Conservation (phyloP, 1,284 basidiomycete genomes). For the Moniliella sp. region DNA sequence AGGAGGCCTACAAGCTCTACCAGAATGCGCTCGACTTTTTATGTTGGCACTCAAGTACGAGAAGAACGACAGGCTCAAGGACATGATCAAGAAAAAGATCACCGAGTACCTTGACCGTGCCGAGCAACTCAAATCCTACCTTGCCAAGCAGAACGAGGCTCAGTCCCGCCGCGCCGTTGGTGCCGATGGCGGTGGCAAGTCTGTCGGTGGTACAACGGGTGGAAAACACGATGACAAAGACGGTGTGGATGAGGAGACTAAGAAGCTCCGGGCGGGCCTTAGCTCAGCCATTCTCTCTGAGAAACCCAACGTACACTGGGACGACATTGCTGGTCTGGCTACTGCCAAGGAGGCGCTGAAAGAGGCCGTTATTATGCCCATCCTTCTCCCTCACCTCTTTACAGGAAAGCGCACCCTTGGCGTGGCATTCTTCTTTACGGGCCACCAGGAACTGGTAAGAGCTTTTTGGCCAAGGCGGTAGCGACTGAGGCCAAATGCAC, state of each 20-base stretch:
- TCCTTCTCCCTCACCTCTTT: conserved; percentile 95
- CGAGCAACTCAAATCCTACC: conserved; percentile 60
- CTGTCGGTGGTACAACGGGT: conserved; percentile 43
- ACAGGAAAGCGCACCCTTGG: conserved; percentile 97
- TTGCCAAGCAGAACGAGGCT: conserved; percentile 49
- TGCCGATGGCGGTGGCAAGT: conserved; percentile 45
- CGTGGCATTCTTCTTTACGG: conserved; percentile 88
- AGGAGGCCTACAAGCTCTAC: conserved; percentile 66
- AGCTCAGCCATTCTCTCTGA: conserved; percentile 73
- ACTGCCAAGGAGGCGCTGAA: conserved; percentile 86
- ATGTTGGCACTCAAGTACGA: conserved; percentile 86
- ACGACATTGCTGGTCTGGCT: conserved; percentile 86
- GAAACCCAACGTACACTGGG: conserved; percentile 89
- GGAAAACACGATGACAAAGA: conserved; percentile 55
- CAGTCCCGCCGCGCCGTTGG: conserved; percentile 54
- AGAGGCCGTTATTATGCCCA: conserved; percentile 91
- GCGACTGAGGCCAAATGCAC: conserved; percentile 93
- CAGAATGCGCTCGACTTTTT: conserved; percentile 93
- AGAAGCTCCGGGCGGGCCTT: conserved; percentile 75
- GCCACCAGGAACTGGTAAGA: conserved; percentile 39
- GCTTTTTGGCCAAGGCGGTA: conserved; percentile 89
- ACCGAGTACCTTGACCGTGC: conserved; percentile 77
- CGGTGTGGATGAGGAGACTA: conserved; percentile 60
- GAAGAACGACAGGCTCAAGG: conserved; percentile 79
- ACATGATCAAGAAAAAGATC: conserved; percentile 68